Evolutionary conservation across 2,329 filamentous ascomycete species (phyloP).

Genomic region (Chalara sp.): DNA sequence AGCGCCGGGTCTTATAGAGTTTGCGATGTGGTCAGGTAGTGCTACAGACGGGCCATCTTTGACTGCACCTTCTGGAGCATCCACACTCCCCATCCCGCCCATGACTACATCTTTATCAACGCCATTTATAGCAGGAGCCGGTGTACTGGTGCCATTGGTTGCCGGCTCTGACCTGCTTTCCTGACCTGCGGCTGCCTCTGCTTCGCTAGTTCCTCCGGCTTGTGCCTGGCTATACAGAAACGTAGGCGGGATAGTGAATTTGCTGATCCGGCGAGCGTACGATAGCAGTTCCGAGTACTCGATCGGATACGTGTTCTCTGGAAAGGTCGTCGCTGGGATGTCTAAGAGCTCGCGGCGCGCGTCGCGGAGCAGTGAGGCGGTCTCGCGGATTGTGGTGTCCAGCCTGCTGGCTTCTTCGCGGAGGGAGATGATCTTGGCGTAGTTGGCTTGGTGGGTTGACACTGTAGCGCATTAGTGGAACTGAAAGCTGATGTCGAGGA

Average conservation of each 20-base stretch:
- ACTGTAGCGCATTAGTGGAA: conserved; percentile 38
- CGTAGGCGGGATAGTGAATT: conserved; percentile 60
- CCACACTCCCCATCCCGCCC: conserved; percentile 11
- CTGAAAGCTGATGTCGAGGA: neutral
- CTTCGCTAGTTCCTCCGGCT: conserved; percentile 8
- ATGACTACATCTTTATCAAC: conserved; percentile 7
- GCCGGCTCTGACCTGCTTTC: conserved; percentile 15
- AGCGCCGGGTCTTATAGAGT: conserved; percentile 45
- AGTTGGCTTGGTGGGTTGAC: conserved; percentile 68
- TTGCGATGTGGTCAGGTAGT: conserved; percentile 26
- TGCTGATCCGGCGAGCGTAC: conserved; percentile 74
- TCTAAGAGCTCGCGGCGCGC: conserved; percentile 67
- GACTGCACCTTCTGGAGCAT: too few species aligned
- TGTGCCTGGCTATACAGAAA: conserved; percentile 1
- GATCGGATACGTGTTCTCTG: conserved; percentile 46
- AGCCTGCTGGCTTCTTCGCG: conserved; percentile 57
- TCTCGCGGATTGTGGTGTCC: conserved; percentile 67
- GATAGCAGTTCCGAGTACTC: conserved; percentile 67
- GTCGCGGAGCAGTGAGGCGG: conserved; percentile 60
- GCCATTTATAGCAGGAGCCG: conserved; percentile 17
- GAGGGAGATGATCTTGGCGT: conserved; percentile 61
- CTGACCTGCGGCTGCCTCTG: conserved; percentile 12
- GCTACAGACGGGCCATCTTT: too few species aligned
- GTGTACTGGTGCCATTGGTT: conserved; percentile 24
- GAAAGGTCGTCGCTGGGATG: conserved; percentile 51